These are phyloP conservation scores for Cinchona pubescens DNA, from an alignment of 257 asterid genomes.

Conservation along the genomic window DNA sequence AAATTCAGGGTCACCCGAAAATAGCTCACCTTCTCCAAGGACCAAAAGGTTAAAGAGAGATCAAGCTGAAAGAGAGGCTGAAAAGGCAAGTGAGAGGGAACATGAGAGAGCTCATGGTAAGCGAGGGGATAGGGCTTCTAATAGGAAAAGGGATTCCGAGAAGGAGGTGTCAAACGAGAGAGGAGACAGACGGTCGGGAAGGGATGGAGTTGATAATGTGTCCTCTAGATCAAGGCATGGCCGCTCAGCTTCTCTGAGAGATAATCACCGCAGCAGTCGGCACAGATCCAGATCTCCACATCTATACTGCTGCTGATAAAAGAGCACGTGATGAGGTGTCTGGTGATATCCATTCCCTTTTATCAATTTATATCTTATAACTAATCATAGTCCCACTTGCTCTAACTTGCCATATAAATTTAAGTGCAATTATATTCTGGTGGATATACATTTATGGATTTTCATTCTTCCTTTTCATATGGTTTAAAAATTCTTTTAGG, in stretches of 20 bases:
- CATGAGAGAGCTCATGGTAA: slow-evolving; percentile 43
- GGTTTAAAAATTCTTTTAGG: neutral
- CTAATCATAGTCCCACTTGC: neutral
- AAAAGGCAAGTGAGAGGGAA: slow-evolving; percentile 43
- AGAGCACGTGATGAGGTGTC: slow-evolving; percentile 83
- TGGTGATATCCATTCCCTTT: slow-evolving; percentile 63
- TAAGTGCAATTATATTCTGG: neutral
- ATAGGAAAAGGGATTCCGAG: slow-evolving; percentile 46
- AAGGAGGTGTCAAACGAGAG: slow-evolving; percentile 42
- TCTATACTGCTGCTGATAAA: slow-evolving; percentile 41
- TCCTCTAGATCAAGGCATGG: slow-evolving; percentile 47
- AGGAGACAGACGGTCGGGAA: slow-evolving; percentile 50
- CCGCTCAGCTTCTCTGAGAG: slow-evolving; percentile 59
- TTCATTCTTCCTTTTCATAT: neutral
- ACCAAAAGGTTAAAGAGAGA: slow-evolving; percentile 64
- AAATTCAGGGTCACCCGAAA: slow-evolving; percentile 44
- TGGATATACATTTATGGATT: neutral
- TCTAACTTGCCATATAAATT: neutral
- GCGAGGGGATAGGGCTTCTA: slow-evolving; percentile 40
- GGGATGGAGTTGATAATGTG: slow-evolving; percentile 54
- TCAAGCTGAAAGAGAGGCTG: slow-evolving; percentile 56
- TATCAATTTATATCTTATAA: slow-evolving; percentile 14
- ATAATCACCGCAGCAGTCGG: slow-evolving; percentile 49
- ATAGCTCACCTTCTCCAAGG: slow-evolving; percentile 62
- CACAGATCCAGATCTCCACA: slow-evolving; percentile 75